Evolutionary conservation across 1,284 basidiomycete species (phyloP).

Genomic region (Ustilago trichophora): DNA sequence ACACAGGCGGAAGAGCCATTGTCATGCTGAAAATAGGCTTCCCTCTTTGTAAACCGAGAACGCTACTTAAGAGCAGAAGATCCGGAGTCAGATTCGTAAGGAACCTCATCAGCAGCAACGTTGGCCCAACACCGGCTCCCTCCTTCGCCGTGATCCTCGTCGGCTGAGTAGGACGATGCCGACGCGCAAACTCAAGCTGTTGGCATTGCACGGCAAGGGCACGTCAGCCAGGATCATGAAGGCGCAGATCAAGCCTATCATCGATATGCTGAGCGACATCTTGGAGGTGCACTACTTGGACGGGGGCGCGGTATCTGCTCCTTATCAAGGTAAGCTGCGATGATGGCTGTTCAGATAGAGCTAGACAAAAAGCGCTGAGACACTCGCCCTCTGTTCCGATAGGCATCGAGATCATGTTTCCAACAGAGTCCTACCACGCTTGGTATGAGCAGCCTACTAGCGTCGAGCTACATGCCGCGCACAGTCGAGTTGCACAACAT

Average conservation of each 20-base stretch:
- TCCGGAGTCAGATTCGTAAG: too few relatives aligned
- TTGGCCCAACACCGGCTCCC: too few relatives aligned
- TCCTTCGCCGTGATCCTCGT: neutral
- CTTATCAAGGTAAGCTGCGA: slow-evolving; percentile 40
- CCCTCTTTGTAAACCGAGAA: too few relatives aligned
- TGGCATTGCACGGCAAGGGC: slow-evolving; percentile 48
- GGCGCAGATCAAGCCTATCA: slow-evolving; percentile 44
- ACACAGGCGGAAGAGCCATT: too few relatives aligned
- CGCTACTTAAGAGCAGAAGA: too few relatives aligned
- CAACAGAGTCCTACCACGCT: slow-evolving; percentile 27
- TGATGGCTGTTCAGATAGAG: too few relatives aligned
- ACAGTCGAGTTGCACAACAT: slow-evolving; percentile 12
- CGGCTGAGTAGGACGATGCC: neutral
- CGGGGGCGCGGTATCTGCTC: slow-evolving; percentile 20
- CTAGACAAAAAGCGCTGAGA: too few relatives aligned
- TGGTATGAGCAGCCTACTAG: slow-evolving; percentile 42
- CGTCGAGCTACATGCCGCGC: slow-evolving; percentile 13
- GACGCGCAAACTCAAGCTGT: slow-evolving; percentile 15
- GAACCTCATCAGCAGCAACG: too few relatives aligned
- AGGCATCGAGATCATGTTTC: slow-evolving; percentile 44
- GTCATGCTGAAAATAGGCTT: too few relatives aligned
- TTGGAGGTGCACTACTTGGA: slow-evolving; percentile 33
- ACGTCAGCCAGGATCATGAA: slow-evolving; percentile 46
- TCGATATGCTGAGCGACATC: slow-evolving; percentile 21
- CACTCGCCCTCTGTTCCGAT: neutral